phyloP scores from a whole-genome alignment of 2,329 filamentous ascomycete genomes.

The Talaromyces atroroseus region DNA sequence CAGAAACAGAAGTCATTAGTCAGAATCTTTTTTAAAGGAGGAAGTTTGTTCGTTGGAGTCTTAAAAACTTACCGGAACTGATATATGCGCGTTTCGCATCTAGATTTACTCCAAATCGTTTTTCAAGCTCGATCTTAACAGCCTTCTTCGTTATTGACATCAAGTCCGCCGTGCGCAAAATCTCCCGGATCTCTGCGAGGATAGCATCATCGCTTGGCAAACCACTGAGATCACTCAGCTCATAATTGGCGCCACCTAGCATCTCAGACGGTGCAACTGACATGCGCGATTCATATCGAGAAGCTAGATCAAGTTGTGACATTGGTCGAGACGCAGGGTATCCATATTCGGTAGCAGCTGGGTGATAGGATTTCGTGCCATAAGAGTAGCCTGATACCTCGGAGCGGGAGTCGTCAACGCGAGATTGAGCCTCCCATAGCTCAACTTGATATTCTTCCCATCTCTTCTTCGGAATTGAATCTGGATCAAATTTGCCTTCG shows the following conservation, averaged over 20 bases:
- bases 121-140: slow-evolving; percentile 88
- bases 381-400: slow-evolving; percentile 94
- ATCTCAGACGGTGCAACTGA: slow-evolving; percentile 74
- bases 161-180: slow-evolving; percentile 82
- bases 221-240: slow-evolving; percentile 67
- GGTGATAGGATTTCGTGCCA: slow-evolving; percentile 70
- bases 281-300: slow-evolving; percentile 59
- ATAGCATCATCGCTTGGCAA: slow-evolving; percentile 85
- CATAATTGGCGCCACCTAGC: slow-evolving; percentile 61
- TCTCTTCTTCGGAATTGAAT: slow-evolving; percentile 90
- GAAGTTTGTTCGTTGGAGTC: slow-evolving; percentile 23
- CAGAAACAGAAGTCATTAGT: background rate
- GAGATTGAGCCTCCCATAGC: slow-evolving; percentile 94
- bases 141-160: slow-evolving; percentile 99
- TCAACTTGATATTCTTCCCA: slow-evolving; percentile 99
- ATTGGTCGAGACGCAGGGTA: slow-evolving; percentile 57
- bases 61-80: slow-evolving; percentile 66
- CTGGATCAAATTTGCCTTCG: slow-evolving; percentile 95
- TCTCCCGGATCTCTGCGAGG: slow-evolving; percentile 88
- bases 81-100: slow-evolving; percentile 91
- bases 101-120: slow-evolving; percentile 77
- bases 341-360: slow-evolving; percentile 65
- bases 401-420: slow-evolving; percentile 66
- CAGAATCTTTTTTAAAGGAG: background rate
- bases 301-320: slow-evolving; percentile 54